Evolutionary conservation across 164 flowering plant genomes (phyloP).

Genomic region (Brasenia schreberi): DNA sequence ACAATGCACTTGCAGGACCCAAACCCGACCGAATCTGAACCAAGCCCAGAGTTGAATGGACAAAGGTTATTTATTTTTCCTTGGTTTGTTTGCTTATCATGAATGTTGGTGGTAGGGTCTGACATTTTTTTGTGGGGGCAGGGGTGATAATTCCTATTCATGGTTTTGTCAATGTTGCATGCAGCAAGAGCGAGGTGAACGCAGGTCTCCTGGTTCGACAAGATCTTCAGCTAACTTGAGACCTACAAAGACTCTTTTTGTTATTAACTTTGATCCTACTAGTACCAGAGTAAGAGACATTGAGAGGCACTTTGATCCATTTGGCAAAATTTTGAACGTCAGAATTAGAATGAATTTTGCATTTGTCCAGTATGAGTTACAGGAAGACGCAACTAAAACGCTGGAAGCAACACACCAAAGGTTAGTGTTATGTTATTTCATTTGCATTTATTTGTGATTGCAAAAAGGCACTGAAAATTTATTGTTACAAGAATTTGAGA

Average conservation of each 20-base stretch:
- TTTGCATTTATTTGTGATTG: neutral
- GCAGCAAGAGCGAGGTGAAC: slow-evolving; percentile 81
- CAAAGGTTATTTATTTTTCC: slow-evolving; percentile 38
- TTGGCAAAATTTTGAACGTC: slow-evolving; percentile 77
- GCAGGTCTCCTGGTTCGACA: slow-evolving; percentile 49
- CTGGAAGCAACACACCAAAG: slow-evolving; percentile 46
- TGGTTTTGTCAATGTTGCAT: slow-evolving; percentile 3
- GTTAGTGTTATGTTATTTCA: slow-evolving; percentile 11
- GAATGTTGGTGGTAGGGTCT: neutral
- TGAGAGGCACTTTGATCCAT: slow-evolving; percentile 89
- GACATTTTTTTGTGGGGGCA: neutral
- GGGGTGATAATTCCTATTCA: no score
- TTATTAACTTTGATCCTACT: slow-evolving; percentile 81
- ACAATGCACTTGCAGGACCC: no score
- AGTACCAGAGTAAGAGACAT: slow-evolving; percentile 71
- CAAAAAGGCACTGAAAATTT: no score
- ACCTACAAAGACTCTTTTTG: slow-evolving; percentile 92
- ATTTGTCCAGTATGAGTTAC: slow-evolving; percentile 77
- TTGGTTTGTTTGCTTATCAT: neutral
- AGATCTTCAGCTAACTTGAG: slow-evolving; percentile 43
- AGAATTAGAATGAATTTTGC: slow-evolving; percentile 94
- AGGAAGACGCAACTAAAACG: slow-evolving; percentile 85
- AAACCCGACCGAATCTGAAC: no score
- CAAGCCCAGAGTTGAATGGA: slow-evolving; percentile 80
- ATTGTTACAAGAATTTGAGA: no score